phyloP scores from a whole-genome alignment of 148 eudicot species.

The Amaranthus palmeri region DNA sequence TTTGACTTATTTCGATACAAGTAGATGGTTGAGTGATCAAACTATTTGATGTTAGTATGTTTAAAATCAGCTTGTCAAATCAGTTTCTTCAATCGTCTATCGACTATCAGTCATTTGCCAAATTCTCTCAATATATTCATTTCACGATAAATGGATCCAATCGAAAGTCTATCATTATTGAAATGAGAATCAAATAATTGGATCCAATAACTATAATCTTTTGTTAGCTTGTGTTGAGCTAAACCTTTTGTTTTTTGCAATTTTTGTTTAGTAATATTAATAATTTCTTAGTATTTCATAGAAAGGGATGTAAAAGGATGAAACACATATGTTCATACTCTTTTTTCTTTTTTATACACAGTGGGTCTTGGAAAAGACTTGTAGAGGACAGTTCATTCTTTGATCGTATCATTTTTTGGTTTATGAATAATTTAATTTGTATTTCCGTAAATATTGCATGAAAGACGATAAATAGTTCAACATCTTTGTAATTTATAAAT shows the following conservation, averaged over 20 bases:
- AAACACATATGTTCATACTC: slow-evolving; percentile 26
- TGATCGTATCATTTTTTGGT: slow-evolving; percentile 22
- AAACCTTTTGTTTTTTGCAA: background rate
- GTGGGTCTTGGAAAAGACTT: slow-evolving; percentile 5
- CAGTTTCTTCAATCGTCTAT: no score
- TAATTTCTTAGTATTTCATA: background rate
- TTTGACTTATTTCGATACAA: no score
- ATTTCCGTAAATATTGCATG: slow-evolving; percentile 12
- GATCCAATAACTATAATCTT: background rate
- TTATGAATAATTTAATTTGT: slow-evolving; percentile 21
- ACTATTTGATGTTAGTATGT: no score
- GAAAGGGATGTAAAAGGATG: slow-evolving; percentile 9
- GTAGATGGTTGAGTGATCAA: no score
- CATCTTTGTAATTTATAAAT: background rate
- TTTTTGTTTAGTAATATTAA: background rate
- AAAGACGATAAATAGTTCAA: background rate
- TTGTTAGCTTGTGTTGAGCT: slow-evolving; percentile 2
- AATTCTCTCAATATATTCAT: no score
- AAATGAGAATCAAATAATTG: no score
- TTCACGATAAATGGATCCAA: no score
- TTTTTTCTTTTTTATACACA: background rate
- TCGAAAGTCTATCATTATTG: no score
- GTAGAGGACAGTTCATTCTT: slow-evolving; percentile 24
- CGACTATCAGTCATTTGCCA: no score
- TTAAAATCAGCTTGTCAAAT: no score